Percentiles rank a stretch among this genome's conserved stretches.
Evolutionary conservation across 352 stramenopile species (phyloP).

Genomic region (Globisporangium uncinulatum): DNA sequence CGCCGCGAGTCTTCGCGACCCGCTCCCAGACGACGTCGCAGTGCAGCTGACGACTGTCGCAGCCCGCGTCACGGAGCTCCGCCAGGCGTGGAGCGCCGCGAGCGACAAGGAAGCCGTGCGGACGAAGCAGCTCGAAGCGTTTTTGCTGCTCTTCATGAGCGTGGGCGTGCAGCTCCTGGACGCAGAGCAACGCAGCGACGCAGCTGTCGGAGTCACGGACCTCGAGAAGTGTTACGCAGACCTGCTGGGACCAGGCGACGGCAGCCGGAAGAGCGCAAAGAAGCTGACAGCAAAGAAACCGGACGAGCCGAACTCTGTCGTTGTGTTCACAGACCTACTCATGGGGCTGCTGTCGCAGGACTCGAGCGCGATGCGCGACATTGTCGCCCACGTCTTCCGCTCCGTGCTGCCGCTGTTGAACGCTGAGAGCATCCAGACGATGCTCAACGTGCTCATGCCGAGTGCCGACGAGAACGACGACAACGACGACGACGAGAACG

Average conservation of each 20-base stretch:
- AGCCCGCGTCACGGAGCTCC: constrained; percentile 26
- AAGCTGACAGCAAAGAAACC: constrained; percentile 25
- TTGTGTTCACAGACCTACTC: constrained; percentile 80
- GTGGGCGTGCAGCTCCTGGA: constrained; percentile 70
- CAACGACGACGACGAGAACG: constrained; percentile 20
- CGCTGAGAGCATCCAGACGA: constrained; percentile 52
- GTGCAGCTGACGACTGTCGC: constrained; percentile 30
- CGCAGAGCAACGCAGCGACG: constrained; percentile 53
- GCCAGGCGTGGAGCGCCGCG: constrained; percentile 16
- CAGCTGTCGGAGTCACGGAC: constrained; percentile 45
- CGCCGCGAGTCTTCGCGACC: constrained; percentile 27
- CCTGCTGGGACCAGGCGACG: constrained; percentile 34
- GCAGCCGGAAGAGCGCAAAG: constrained; percentile 21
- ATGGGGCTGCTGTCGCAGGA: constrained; percentile 78
- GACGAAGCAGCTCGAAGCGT: constrained; percentile 52
- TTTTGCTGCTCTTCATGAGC: constrained; percentile 73
- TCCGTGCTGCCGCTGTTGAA: constrained; percentile 66
- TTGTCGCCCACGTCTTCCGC: constrained; percentile 78
- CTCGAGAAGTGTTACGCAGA: constrained; percentile 65
- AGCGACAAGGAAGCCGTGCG: constrained; percentile 11
- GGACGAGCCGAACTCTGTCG: constrained; percentile 38
- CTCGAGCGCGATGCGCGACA: constrained; percentile 79
- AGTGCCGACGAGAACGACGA: constrained; percentile 23
- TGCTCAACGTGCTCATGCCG: constrained; percentile 62
- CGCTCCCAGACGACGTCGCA: constrained; percentile 28